Evolutionary conservation across 345 rosid genomes (phyloP), one percentile per base, ranked within the genome.

Genomic region (Arabidopsis arenosa): DNA sequence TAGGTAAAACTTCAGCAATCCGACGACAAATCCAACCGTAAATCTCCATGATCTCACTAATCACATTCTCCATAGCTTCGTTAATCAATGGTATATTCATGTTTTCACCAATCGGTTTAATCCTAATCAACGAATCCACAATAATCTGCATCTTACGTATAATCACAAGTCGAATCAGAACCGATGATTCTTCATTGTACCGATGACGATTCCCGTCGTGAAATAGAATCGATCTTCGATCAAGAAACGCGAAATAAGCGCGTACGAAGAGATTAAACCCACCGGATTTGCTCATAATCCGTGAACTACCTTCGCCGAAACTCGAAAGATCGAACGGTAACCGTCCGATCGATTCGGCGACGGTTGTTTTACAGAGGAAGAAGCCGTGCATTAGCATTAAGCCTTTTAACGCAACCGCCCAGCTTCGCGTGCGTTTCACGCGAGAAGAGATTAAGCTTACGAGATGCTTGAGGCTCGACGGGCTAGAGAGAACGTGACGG

Each of bases 351-450:
- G 79, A 75, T 18, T 79, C 79, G 4, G 79, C 76, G 1, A 80
- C 81, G 0, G 84, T 81, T 40, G 83, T 81, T 47, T 81, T 88
- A 33, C 88, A 78, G 70, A 88, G 85, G 79, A 92, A 83, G 71
- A 94, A 83, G 15, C 96, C 93, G 47, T 92, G 97, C 83, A 86
- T 81, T 15, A 94, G 80, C 79, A 92, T 85, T 45, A 94, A 60
- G 2, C 97, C 89, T 32, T 92, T 94, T 6, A 94, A 67, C 0
- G 93, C 96, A 7, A 92, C 97, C 3, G 81, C 76, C 97, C 98
- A 94, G 76, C 88, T 83, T 0, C 77, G 74, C 1, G 96, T 92
- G 63, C 84, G 85, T 54, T 81, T 75, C 66, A 90, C 83, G 28
- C 98, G 85, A n/a, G 63, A 44, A 0, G 91, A 72, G 68, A 92